Percentiles rank a stretch among this genome's conserved stretches.
These are phyloP conservation scores for Aspergillus alliaceus DNA, from an alignment of 2,329 filamentous ascomycete genomes.

Conservation along the genomic window DNA sequence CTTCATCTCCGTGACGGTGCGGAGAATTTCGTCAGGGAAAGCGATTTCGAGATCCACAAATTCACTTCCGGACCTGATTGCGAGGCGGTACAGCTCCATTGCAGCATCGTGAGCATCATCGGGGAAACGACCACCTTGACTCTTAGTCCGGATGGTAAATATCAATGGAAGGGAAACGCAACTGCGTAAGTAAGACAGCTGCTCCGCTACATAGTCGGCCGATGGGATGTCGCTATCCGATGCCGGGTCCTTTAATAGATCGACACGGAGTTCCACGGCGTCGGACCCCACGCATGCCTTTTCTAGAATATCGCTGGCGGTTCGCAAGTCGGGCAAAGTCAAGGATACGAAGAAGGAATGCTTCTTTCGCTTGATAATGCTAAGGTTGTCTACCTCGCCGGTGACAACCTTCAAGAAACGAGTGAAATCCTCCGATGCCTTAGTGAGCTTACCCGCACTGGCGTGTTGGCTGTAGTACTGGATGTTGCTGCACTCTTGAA, in stretches of 20 bases:
- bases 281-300: constrained; percentile 80
- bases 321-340: constrained; percentile 73
- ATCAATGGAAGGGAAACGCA: constrained; percentile 76
- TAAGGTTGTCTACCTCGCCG: constrained; percentile 57
- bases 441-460: constrained; percentile 50
- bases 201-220: constrained; percentile 75
- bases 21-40: constrained; percentile 73
- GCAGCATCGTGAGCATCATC: constrained; percentile 72
- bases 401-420: constrained; percentile 71
- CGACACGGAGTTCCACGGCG: constrained; percentile 90
- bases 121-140: constrained; percentile 86
- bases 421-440: constrained; percentile 67
- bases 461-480: constrained; percentile 82
- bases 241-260: constrained; percentile 75
- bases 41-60: constrained; percentile 93
- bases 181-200: constrained; percentile 76
- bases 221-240: constrained; percentile 58
- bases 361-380: constrained; percentile 61
- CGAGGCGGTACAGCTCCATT: constrained; percentile 72
- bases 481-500: constrained; percentile 88
- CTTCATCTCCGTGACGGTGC: constrained; percentile 66
- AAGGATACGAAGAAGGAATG: constrained; percentile 92
- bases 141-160: constrained; percentile 83
- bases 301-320: constrained; percentile 64
- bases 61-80: constrained; percentile 80